A percentile compares a stretch with the other conserved stretches of the same genome.
These are phyloP conservation scores for Urostyla sp. DNA, from an alignment of 73 alveolate genomes.

Conservation along the genomic window DNA sequence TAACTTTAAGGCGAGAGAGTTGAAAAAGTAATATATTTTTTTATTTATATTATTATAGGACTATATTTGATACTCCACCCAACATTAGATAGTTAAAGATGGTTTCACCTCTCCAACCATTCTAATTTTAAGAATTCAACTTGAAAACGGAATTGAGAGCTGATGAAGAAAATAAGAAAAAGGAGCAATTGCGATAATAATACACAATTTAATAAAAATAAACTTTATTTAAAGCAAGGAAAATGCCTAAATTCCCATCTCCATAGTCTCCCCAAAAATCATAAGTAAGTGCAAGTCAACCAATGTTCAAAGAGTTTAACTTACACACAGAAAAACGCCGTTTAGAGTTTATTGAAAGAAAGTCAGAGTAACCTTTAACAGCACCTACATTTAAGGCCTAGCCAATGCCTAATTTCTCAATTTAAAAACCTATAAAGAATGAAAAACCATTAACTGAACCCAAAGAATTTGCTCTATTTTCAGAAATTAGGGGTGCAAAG, in stretches of 20 bases:
- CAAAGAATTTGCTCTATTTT: constrained; percentile 1
- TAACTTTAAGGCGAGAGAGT: no score
- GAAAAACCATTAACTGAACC: constrained; percentile 6
- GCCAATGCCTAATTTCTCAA: constrained; percentile 36
- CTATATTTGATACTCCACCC: constrained; percentile 37
- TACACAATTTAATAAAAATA: neutral
- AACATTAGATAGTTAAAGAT: constrained; percentile 12
- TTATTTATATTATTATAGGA: constrained; percentile 9
- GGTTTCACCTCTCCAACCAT: constrained; percentile 37
- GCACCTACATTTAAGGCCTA: constrained; percentile 4
- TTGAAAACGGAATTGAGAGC: constrained; percentile 30
- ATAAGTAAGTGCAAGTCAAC: neutral
- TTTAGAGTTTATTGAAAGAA: constrained; percentile 14
- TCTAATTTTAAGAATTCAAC: constrained; percentile 41
- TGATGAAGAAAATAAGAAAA: constrained; percentile 23
- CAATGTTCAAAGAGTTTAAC: constrained; percentile 22
- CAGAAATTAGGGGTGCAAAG: neutral
- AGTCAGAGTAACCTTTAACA: constrained; percentile 15
- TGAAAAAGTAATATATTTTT: no score
- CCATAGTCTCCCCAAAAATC: constrained; percentile 47
- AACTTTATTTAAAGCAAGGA: constrained; percentile 30
- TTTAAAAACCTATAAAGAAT: neutral
- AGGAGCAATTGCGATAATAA: neutral
- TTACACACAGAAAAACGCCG: constrained; percentile 11
- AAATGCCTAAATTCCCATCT: constrained; percentile 56